Base-by-base conservation (phyloP, 805 yeast species). In the Starmerella tilneyi region DNA sequence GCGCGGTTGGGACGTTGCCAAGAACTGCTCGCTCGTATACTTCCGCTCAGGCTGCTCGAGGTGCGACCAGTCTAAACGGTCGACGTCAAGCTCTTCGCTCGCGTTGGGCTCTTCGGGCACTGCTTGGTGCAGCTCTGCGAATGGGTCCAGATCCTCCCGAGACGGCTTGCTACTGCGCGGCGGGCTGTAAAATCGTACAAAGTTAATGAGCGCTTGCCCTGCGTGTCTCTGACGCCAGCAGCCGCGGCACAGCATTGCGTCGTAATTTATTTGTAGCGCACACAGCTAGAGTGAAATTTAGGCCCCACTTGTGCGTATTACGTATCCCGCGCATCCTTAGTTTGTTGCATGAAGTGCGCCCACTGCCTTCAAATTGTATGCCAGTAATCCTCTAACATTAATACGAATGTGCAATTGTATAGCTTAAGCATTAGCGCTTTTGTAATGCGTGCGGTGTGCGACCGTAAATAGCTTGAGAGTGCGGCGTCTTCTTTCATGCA, bases 61-160 rank as follows among this genome's bases (percentile, higher is more conserved):
- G 31, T 34, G 41, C 13, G 39, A 34, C 42, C 47, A 32, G 29
- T 37, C 42, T 4, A 24, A 29, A 2, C 20, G 22, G 13, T 28
- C 35, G 12, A 38, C 19, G 30, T 34, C 45, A 7, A 35, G 3
- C 9, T 31, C 41, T n/a, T 20, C 24, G 5, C 8, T 17, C 6
- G 33, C 16, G 13, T 17, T 26, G 3, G 41, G 8, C 8, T 19
- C 33, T 13, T n/a, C 15, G 2, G 38, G 6, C 7, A 17, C 15
- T 5, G 29, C 21, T 9, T 24, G 21, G 12, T 24, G 22, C 11
- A 36, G 24, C 4, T 23, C 5, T 8, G 4, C 21, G 40, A 36
- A 36, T 15, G 40, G 40, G 17, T 36, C 24, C 16, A 36, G 5
- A 9, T 7, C n/a, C n/a, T 28, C 31, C n/a, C 6, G 8, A 8